These are phyloP conservation scores for Verbascum thapsus DNA, from an alignment of 257 asterid species.

Conservation along the genomic window DNA sequence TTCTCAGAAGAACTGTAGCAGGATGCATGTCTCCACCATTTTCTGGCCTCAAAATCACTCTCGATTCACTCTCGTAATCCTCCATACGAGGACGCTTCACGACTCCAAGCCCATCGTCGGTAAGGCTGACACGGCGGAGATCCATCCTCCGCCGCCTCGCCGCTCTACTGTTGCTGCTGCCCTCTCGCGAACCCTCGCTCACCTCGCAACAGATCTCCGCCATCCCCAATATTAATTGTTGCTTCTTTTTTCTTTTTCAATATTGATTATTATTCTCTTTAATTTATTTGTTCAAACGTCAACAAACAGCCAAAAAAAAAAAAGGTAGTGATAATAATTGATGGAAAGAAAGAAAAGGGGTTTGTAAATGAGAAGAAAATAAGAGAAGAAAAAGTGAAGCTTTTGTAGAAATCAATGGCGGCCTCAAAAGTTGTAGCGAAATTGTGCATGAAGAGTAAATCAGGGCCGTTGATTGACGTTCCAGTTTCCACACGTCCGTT, in stretches of 20 bases:
- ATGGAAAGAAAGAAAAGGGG: no score
- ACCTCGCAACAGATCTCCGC: conserved; percentile 65
- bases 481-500: conserved; percentile 45
- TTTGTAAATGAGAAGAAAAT: no score
- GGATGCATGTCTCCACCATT: conserved; percentile 21
- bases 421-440: no score
- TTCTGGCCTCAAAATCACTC: neutral
- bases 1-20: conserved; percentile 1
- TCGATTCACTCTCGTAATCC: conserved; percentile 18
- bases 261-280: no score
- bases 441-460: no score
- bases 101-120: conserved; percentile 30
- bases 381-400: no score
- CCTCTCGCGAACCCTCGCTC: conserved; percentile 41
- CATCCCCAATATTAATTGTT: conserved; percentile 34
- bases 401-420: no score
- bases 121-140: conserved; percentile 38
- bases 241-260: no score
- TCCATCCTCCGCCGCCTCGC: conserved; percentile 64
- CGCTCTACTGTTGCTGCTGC: conserved; percentile 39
- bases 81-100: conserved; percentile 46
- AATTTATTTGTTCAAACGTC: no score
- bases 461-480: conserved; percentile 38
- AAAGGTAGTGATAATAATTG: no score
- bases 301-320: no score